A percentile compares a stretch with the other conserved stretches of the same genome.
These are phyloP conservation scores for Fusarium nanum DNA, from an alignment of 2,329 filamentous ascomycete genomes.

Conservation along the genomic window DNA sequence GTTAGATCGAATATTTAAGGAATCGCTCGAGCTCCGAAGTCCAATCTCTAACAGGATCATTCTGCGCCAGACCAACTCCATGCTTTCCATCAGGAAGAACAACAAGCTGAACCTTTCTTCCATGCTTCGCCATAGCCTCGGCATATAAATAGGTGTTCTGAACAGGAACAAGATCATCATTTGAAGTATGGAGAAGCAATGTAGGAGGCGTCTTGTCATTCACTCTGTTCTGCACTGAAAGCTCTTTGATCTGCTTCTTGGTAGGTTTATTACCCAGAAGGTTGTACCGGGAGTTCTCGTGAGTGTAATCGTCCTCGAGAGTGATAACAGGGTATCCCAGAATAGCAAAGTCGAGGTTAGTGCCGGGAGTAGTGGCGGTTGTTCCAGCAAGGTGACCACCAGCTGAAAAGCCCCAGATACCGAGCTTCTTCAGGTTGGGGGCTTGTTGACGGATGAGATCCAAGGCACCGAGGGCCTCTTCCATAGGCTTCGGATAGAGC, in stretches of 20 bases:
- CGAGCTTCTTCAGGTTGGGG: conserved; percentile 10
- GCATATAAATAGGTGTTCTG: conserved; percentile 29
- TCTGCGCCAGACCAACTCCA: conserved; percentile 22
- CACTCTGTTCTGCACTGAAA: conserved; percentile 30
- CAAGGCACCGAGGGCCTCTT: conserved; percentile 28
- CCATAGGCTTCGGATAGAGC: conserved; percentile 24
- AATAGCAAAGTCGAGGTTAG: conserved; percentile 34
- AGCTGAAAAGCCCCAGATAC: conserved; percentile 36
- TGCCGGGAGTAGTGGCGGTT: conserved; percentile 24
- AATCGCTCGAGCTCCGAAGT: conserved; percentile 31
- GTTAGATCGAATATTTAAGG: conserved; percentile 33
- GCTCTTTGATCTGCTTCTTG: conserved; percentile 10
- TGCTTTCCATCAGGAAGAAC: conserved; percentile 28
- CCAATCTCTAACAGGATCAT: conserved; percentile 30
- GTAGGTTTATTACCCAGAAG: conserved; percentile 20
- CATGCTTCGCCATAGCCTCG: conserved; percentile 27
- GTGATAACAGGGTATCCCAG: conserved; percentile 31
- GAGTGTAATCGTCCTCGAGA: conserved; percentile 26
- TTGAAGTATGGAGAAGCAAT: conserved; percentile 33
- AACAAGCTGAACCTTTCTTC: conserved; percentile 8
- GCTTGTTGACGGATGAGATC: conserved; percentile 22
- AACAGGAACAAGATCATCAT: conserved; percentile 29
- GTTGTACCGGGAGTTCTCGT: conserved; percentile 29
- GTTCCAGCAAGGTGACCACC: conserved; percentile 33
- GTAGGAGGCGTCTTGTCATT: conserved; percentile 22